Percentiles rank a stretch among this genome's conserved stretches.
Evolutionary conservation across 2,329 filamentous ascomycete species (phyloP).

Genomic region (Alternaria brassicicola): DNA sequence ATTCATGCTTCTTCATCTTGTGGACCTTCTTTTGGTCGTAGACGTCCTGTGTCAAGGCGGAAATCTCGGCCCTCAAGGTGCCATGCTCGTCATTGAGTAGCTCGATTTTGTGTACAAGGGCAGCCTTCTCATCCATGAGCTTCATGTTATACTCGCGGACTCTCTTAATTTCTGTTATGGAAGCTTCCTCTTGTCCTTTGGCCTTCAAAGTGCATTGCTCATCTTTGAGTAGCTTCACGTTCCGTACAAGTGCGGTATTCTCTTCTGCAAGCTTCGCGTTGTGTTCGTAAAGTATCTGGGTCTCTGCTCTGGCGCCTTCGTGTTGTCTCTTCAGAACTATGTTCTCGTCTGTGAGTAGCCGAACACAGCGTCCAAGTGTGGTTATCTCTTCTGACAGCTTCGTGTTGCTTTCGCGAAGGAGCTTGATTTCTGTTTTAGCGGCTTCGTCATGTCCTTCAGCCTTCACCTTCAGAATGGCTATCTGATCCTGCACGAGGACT

Average conservation of each 20-base stretch:
- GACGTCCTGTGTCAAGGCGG: background rate
- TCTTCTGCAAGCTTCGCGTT: background rate
- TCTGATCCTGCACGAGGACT: background rate
- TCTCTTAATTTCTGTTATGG: background rate
- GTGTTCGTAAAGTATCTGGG: background rate
- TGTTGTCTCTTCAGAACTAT: background rate
- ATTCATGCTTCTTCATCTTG: background rate
- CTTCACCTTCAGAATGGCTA: constrained; percentile 1
- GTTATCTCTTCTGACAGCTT: background rate
- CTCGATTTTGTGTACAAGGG: background rate
- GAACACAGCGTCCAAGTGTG: background rate
- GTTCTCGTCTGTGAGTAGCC: background rate
- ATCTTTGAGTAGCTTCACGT: background rate
- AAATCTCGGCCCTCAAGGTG: background rate
- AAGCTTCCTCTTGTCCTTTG: background rate
- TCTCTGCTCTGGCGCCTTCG: background rate
- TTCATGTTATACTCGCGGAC: background rate
- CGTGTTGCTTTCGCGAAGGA: constrained; percentile 1
- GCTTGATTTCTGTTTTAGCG: constrained; percentile 1
- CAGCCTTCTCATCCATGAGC: background rate
- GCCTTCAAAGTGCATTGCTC: background rate
- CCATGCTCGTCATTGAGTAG: background rate
- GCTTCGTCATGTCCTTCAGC: background rate
- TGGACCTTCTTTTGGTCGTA: background rate
- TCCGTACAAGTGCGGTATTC: background rate